Conservation (phyloP, 495 filamentous ascomycete species). For the Lentithecium fluviatile region DNA sequence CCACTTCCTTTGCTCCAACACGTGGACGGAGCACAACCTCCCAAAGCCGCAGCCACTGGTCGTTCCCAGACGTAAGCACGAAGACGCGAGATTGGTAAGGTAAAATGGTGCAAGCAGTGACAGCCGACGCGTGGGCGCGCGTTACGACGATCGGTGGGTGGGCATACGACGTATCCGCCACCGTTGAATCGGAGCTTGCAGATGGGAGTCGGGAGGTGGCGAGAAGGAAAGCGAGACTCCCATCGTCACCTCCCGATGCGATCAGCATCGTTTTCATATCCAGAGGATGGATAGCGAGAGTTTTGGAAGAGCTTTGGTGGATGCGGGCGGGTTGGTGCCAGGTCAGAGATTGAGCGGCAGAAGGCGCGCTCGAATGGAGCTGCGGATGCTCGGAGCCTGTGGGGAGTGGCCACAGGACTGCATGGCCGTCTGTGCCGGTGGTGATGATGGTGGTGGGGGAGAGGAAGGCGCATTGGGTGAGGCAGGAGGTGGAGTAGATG, state of each 20-base stretch:
- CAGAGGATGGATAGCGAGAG: slow-evolving; percentile 44
- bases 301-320: slow-evolving; percentile 77
- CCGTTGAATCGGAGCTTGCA: neutral
- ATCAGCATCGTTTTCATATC: slow-evolving; percentile 49
- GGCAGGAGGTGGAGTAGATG: slow-evolving; percentile 74
- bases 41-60: slow-evolving; percentile 82
- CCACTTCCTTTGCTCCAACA: slow-evolving; percentile 6
- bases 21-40: slow-evolving; percentile 43
- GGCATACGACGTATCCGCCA: slow-evolving; percentile 8
- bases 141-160: slow-evolving; percentile 54
- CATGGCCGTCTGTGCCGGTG: slow-evolving; percentile 61
- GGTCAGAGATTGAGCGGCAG: slow-evolving; percentile 33
- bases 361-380: slow-evolving; percentile 28
- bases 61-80: slow-evolving; percentile 69
- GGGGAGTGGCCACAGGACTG: slow-evolving; percentile 53
- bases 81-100: slow-evolving; percentile 2
- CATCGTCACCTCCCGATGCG: slow-evolving; percentile 82
- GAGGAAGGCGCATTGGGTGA: slow-evolving; percentile 66
- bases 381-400: slow-evolving; percentile 13
- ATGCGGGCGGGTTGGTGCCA: slow-evolving; percentile 45
- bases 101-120: slow-evolving; percentile 65
- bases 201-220: slow-evolving; percentile 2
- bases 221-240: slow-evolving; percentile 63
- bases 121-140: slow-evolving; percentile 75
- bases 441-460: slow-evolving; percentile 50